phyloP scores from a whole-genome alignment of 75 land plant species.

The Sequoia sempervirens region DNA sequence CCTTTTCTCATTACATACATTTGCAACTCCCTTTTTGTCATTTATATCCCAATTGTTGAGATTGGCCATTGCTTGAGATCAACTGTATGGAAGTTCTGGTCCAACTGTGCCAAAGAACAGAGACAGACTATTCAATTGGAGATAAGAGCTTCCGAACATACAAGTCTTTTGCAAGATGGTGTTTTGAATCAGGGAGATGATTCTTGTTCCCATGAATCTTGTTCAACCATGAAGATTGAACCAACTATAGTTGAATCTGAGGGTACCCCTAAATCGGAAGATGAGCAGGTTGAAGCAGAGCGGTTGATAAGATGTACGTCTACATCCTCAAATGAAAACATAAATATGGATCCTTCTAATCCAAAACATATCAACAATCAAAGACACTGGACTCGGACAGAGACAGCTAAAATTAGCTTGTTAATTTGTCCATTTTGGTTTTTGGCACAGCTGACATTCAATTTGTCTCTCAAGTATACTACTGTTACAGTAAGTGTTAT shows the following conservation, averaged over 20 bases:
- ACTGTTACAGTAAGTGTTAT: constrained; percentile 78
- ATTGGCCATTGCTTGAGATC: constrained; percentile 42
- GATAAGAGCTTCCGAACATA: constrained; percentile 26
- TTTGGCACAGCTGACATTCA: constrained; percentile 89
- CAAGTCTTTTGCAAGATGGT: constrained; percentile 28
- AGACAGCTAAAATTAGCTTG: constrained; percentile 71
- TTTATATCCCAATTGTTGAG: constrained; percentile 82
- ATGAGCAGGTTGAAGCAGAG: neutral
- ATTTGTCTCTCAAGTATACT: constrained; percentile 90
- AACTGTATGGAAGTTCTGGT: constrained; percentile 28
- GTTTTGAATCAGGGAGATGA: neutral
- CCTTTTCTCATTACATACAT: constrained; percentile 92
- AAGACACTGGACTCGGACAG: constrained; percentile 69
- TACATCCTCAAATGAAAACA: constrained; percentile 3
- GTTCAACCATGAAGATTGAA: neutral
- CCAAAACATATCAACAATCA: constrained; percentile 26
- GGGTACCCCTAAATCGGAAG: constrained; percentile 2
- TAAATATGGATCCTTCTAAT: constrained; percentile 4
- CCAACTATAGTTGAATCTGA: constrained; percentile 6
- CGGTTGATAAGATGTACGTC: neutral
- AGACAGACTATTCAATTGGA: constrained; percentile 3
- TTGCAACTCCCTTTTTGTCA: constrained; percentile 85
- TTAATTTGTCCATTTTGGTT: constrained; percentile 95
- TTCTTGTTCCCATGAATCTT: neutral
- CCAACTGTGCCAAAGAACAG: constrained; percentile 13